Base-by-base conservation (phyloP, 345 rosid species). In the Eucalyptus urophylla region DNA sequence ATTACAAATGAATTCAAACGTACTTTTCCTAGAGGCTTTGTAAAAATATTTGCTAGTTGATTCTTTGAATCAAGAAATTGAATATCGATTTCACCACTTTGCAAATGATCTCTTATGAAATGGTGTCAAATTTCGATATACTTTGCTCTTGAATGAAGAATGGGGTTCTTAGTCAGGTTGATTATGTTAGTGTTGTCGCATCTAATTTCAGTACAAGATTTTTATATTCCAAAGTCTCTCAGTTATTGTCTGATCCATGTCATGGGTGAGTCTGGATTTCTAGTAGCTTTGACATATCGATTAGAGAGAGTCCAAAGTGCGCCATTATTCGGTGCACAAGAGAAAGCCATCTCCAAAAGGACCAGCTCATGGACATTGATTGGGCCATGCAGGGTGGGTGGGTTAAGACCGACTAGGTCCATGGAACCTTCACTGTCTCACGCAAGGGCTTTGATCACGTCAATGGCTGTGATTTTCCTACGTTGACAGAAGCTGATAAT, bases 281-380 rank as follows among this genome's bases (percentile, higher is more conserved):
- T 93, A 44, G 94, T 91, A 88, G 95, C 91, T 56, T 56, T 40
- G 94, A 91, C 69, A 92, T 87, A 37, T 92, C 92, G 24, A 87
- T 91, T 5, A 89, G 88, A 86, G 58, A 86, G 54, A 19, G 47
- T 13, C 16, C 37, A 15, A 17, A 37, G 65, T 89, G 24, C 93
- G 90, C 89, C 80, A 81, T 29, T 90, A 92, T 56, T 88, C 89
- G 92, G 94, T 90, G 83, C 90, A 83, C 89, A 89, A 88, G 72
- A 93, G 80, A 93, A 43, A 89, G 91, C 31, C 92, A 92, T 6
- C 92, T 85, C 88, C 94, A 93, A 0, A 92, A 90, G 88, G 92
- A 92, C 50, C 94, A 93, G n/a, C 85, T 94, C 29, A 93, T 93
- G 95, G 94, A 94, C 5, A 88, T 91, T 45, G 91, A 92, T 62